These are phyloP conservation scores for Lenwebbia sp. DNA, from an alignment of 345 rosid genomes.

Conservation along the genomic window DNA sequence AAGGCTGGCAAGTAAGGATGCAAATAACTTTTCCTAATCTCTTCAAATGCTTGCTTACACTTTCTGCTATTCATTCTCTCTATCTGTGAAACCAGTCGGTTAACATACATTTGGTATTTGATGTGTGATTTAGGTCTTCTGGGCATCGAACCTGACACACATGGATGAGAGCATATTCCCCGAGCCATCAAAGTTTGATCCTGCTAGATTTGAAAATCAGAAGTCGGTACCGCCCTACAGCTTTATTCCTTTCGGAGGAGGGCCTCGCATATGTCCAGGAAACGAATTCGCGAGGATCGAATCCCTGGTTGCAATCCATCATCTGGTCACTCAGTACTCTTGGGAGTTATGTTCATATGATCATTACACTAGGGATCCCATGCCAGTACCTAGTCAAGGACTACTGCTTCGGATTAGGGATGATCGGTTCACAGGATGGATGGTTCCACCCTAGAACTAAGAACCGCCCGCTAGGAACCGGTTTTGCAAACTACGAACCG, in stretches of 20 bases:
- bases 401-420: too few relatives aligned
- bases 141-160: constrained; percentile 17
- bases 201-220: constrained; percentile 13
- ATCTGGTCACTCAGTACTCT: constrained; percentile 31
- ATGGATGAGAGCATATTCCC: constrained; percentile 16
- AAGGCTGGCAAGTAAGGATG: constrained; percentile 29
- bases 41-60: not conserved
- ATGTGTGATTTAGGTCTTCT: constrained; percentile 3
- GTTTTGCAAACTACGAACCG: too few relatives aligned
- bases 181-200: constrained; percentile 16
- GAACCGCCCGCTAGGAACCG: too few relatives aligned
- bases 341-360: constrained; percentile 26
- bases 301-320: constrained; percentile 29
- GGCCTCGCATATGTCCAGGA: constrained; percentile 44
- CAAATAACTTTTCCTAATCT: not conserved
- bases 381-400: constrained; percentile 36
- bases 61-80: not conserved
- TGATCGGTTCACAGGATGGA: too few relatives aligned
- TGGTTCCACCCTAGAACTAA: too few relatives aligned
- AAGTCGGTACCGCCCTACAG: constrained; percentile 7
- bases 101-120: not conserved
- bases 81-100: not conserved
- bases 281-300: constrained; percentile 40
- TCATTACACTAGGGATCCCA: constrained; percentile 26
- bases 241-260: constrained; percentile 29